Conservation (phyloP, 768 basidiomycete species). For the Leccinum incarnatum region DNA sequence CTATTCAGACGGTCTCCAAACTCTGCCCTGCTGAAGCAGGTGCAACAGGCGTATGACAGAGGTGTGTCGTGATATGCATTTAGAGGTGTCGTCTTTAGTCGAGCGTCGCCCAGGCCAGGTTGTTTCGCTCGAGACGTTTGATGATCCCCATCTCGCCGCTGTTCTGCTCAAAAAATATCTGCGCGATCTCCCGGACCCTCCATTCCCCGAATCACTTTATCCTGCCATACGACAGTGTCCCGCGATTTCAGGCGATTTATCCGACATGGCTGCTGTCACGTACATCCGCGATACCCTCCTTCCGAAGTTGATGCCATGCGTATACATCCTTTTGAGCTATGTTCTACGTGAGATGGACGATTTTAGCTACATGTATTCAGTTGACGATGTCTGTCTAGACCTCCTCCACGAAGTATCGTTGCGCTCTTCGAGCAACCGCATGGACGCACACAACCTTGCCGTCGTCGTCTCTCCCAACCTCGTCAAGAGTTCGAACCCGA, state of each 20-base stretch:
- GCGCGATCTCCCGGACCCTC: constrained; percentile 72
- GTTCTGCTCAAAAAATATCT: constrained; percentile 86
- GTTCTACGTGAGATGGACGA: constrained; percentile 51
- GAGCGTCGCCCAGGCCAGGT: constrained; percentile 54
- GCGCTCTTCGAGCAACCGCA: constrained; percentile 62
- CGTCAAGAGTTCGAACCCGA: constrained; percentile 63
- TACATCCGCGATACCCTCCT: constrained; percentile 72
- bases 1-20: constrained; percentile 81
- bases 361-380: background rate
- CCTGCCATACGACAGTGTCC: constrained; percentile 68
- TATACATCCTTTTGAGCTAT: constrained; percentile 70
- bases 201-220: constrained; percentile 74
- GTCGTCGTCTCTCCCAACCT: constrained; percentile 81
- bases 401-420: constrained; percentile 77
- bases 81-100: constrained; percentile 1
- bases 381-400: constrained; percentile 42
- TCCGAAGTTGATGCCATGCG: constrained; percentile 65
- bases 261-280: constrained; percentile 53
- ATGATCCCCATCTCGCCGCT: constrained; percentile 77
- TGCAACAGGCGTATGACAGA: constrained; percentile 82
- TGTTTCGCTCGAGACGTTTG: constrained; percentile 72
- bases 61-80: constrained; percentile 37
- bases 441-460: constrained; percentile 83
- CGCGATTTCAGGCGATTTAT: constrained; percentile 44
- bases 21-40: constrained; percentile 65